phyloP scores from a whole-genome alignment of 2,329 filamentous ascomycete genomes.

The Lomentospora prolificans region DNA sequence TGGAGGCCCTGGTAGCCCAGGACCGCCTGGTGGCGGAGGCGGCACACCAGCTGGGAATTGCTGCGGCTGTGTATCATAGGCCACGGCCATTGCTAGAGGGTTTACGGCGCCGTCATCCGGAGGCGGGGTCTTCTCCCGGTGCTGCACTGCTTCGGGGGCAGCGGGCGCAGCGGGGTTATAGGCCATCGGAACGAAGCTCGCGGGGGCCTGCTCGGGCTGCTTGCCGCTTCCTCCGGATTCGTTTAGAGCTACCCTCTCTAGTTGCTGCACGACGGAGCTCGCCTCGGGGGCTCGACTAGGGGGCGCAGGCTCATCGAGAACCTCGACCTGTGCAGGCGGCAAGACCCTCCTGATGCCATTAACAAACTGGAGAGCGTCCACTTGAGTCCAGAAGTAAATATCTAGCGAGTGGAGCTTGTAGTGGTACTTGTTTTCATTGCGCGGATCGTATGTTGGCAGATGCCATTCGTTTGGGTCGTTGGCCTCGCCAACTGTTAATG shows the following conservation, averaged over 20 bases:
- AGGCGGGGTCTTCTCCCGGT: constrained; percentile 73
- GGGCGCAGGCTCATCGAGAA: constrained; percentile 53
- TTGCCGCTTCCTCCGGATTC: constrained; percentile 35
- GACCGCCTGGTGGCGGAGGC: constrained; percentile 30
- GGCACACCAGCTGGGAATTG: constrained; percentile 43
- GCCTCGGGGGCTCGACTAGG: constrained; percentile 43
- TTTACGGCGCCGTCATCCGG: constrained; percentile 54
- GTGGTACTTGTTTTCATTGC: constrained; percentile 68
- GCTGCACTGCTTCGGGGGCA: constrained; percentile 59
- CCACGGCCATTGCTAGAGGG: constrained; percentile 47
- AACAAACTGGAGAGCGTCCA: constrained; percentile 61
- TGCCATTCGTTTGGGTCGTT: constrained; percentile 57
- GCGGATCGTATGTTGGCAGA: constrained; percentile 60
- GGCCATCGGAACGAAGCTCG: constrained; percentile 51
- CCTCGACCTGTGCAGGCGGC: constrained; percentile 48
- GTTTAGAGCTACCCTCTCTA: constrained; percentile 62
- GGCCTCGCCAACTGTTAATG: constrained; percentile 49
- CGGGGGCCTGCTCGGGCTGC: constrained; percentile 22
- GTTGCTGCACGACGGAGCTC: constrained; percentile 62
- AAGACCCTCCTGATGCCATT: constrained; percentile 57
- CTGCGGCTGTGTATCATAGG: constrained; percentile 43
- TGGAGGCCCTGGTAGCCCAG: constrained; percentile 22
- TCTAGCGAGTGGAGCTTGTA: constrained; percentile 68
- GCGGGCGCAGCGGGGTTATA: constrained; percentile 74
- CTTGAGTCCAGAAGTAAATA: constrained; percentile 69